phyloP scores from a whole-genome alignment of 2,329 filamentous ascomycete genomes.

The Stagonosporopsis vannaccii region DNA sequence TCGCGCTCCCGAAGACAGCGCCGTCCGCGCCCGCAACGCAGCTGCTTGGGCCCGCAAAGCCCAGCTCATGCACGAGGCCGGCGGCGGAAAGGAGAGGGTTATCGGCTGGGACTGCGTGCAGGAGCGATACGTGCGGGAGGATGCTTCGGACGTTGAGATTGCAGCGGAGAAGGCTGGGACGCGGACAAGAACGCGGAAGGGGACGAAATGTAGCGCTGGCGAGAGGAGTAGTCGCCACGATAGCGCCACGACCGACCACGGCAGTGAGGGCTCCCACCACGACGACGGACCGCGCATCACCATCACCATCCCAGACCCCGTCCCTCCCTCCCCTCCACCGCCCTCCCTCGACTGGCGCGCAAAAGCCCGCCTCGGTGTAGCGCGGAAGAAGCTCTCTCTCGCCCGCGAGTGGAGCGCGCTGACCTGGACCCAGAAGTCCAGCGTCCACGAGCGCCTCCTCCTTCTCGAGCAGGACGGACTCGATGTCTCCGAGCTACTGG shows the following conservation, averaged over 20 bases:
- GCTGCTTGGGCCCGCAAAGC: background rate
- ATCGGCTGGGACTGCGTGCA: background rate
- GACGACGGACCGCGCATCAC: too few species aligned
- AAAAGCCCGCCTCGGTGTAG: background rate
- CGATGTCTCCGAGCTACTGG: background rate
- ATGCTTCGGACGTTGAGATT: too few species aligned
- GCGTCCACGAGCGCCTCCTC: conserved; percentile 7
- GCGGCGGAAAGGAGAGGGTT: background rate
- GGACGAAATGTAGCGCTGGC: too few species aligned
- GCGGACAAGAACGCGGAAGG: too few species aligned
- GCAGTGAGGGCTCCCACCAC: too few species aligned
- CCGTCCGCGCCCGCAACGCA: background rate
- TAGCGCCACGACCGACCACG: background rate
- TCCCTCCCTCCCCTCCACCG: background rate
- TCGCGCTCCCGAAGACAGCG: background rate
- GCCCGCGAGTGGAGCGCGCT: conserved; percentile 8
- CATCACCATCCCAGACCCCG: background rate
- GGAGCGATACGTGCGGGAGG: background rate
- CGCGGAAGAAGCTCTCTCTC: conserved; percentile 6
- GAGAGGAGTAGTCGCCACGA: too few species aligned
- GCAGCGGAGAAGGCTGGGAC: too few species aligned
- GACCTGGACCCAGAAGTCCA: conserved; percentile 17
- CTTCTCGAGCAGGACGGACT: conserved; percentile 2
- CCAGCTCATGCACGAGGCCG: background rate
- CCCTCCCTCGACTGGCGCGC: conserved; percentile 3